A percentile compares a stretch with the other conserved stretches of the same genome.
phyloP scores from a whole-genome alignment of 768 basidiomycete species.

The Tulasnella sp. region DNA sequence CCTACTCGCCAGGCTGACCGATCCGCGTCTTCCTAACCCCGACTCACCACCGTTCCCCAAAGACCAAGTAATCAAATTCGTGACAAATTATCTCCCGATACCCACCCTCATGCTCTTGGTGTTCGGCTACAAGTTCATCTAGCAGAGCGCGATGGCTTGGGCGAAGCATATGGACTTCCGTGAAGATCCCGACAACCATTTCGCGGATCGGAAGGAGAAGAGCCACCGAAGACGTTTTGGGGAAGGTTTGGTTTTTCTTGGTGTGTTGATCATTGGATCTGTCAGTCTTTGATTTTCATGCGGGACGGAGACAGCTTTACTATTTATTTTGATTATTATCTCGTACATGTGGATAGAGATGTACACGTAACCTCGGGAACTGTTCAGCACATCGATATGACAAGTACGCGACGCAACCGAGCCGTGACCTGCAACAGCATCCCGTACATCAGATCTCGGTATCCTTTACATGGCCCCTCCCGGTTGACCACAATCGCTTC shows the following conservation, averaged over 20 bases:
- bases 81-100: slow-evolving; percentile 11
- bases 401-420: too few relatives aligned
- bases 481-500: too few relatives aligned
- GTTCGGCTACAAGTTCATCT: slow-evolving; percentile 19
- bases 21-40: neutral
- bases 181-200: slow-evolving; percentile 5
- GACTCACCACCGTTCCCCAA: neutral
- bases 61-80: slow-evolving; percentile 10
- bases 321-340: neutral
- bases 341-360: too few relatives aligned
- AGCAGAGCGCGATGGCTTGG: slow-evolving; percentile 10
- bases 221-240: neutral
- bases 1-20: neutral
- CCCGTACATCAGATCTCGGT: too few relatives aligned
- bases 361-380: too few relatives aligned
- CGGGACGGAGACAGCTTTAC: neutral
- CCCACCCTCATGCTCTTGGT: slow-evolving; percentile 17
- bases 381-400: too few relatives aligned
- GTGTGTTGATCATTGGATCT: neutral
- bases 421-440: too few relatives aligned
- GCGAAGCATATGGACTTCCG: slow-evolving; percentile 13
- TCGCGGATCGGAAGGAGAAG: neutral
- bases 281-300: neutral
- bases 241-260: slow-evolving; percentile 3
- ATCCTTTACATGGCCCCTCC: too few relatives aligned